Conservation (phyloP, 306 rosid genomes). For the Dryas alaskensis region DNA sequence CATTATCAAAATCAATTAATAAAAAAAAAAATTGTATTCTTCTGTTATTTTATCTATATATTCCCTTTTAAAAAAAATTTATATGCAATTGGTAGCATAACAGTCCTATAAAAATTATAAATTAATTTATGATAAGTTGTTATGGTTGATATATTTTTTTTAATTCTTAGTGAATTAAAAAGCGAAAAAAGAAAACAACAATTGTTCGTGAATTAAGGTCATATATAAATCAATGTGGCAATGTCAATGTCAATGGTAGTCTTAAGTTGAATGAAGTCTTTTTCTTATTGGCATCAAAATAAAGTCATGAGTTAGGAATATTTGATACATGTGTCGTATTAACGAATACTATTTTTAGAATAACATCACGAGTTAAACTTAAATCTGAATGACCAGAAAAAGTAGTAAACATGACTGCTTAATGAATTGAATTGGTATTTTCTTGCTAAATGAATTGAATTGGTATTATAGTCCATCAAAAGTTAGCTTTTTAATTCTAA, state of each 20-base stretch:
- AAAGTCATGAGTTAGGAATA: not conserved
- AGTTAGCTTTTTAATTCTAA: not conserved
- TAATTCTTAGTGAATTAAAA: no score
- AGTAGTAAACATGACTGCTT: not conserved
- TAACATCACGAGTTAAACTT: not conserved
- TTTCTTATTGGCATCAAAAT: not conserved
- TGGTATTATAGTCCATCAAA: constrained; percentile 8
- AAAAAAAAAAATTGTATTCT: not conserved
- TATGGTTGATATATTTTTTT: not conserved
- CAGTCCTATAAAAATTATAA: not conserved
- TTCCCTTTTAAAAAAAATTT: not conserved
- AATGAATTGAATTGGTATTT: not conserved
- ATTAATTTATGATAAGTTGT: not conserved
- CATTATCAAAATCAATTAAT: not conserved
- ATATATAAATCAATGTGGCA: not conserved
- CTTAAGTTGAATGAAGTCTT: not conserved
- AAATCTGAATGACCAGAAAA: not conserved
- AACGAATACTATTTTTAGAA: not conserved
- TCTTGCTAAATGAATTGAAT: not conserved
- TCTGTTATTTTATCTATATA: not conserved
- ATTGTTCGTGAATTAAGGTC: not conserved
- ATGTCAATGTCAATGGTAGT: not conserved
- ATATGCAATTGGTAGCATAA: not conserved
- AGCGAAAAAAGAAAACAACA: no score
- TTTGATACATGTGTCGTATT: not conserved